Percentiles rank a stretch among this genome's conserved stretches.
phyloP scores from a whole-genome alignment of 139 green algal species.

The Nannochloris sp. region DNA sequence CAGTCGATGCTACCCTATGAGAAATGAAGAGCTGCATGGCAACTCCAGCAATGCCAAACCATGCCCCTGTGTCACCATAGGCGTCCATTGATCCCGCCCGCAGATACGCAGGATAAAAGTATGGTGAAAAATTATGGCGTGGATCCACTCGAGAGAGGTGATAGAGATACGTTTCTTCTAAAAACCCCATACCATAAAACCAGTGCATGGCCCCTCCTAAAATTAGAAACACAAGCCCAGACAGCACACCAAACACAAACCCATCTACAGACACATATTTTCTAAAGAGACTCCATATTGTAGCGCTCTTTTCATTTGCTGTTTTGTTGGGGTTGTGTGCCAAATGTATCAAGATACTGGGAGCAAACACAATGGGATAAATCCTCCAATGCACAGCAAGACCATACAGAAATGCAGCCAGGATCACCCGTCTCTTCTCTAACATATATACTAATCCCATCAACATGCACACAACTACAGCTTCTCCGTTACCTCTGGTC shows the following conservation, averaged over 20 bases:
- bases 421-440: slow-evolving; percentile 1
- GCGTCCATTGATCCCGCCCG: neutral
- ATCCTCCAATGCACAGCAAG: slow-evolving; percentile 84
- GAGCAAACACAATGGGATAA: slow-evolving; percentile 84
- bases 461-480: slow-evolving; percentile 66
- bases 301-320: too few relatives aligned
- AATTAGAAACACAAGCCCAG: slow-evolving; percentile 30
- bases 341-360: slow-evolving; percentile 56
- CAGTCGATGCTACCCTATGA: slow-evolving; percentile 10
- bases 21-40: slow-evolving; percentile 15
- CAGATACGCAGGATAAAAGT: slow-evolving; percentile 81
- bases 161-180: slow-evolving; percentile 80
- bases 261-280: neutral
- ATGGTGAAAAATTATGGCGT: slow-evolving; percentile 87
- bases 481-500: slow-evolving; percentile 80
- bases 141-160: slow-evolving; percentile 67
- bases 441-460: slow-evolving; percentile 53
- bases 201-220: slow-evolving; percentile 43
- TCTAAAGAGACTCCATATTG: neutral
- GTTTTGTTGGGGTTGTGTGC: neutral
- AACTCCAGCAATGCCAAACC: neutral
- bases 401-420: slow-evolving; percentile 55
- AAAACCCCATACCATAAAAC: slow-evolving; percentile 56
- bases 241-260: neutral
- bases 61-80: neutral